Evolutionary conservation across 2,329 filamentous ascomycete species (phyloP), one percentile per base, ranked within the genome.

Genomic region (Clathrospora elynae): DNA sequence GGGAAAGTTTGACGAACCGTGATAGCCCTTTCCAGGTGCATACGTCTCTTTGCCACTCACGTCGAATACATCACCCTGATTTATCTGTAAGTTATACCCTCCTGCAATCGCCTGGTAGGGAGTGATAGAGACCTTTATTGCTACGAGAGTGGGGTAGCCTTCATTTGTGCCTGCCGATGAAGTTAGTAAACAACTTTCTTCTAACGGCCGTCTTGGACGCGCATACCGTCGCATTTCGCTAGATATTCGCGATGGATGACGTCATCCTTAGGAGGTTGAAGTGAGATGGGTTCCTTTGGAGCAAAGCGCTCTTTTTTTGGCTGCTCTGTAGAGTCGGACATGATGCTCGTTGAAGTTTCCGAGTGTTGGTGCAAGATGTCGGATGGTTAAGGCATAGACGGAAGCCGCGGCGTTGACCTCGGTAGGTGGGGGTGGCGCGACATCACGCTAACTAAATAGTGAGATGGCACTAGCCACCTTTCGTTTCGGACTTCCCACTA

Each of bases 11-110:
- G 16, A 72, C 79, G 64, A 77, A 96, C 93, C 88, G 61, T 88
- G 81, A 72, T 99, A 99, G 51, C 86, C 84, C 33, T 89, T 91
- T 16, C 84, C 86, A 7, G 87, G 84, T 32, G 84, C 83, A 69
- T 99, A 99, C 11, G 88, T 84, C 54, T 87, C 84, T 72, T 97
- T 99, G 36, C 86, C 88, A 16, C 83, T 90, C 48, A 99, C 93
- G 66, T 99, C 92, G 66, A 96, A 99, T 37, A 99, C 86, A 49
- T 87, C 89, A 59, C 93, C 92, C 86, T 96, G 46, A 9, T 25
- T 7, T n/a, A 17, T 25, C 3, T 20, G 47, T 51, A 26, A 60
- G 35, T 37, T 7, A 7, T 20, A 13, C 40, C 31, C 28, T 24
- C 28, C 3, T 25, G n/a, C n/a, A 20, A 23, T 6, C 20, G 19